phyloP scores from a whole-genome alignment of 2,329 filamentous ascomycete species.

The Decorospora gaudefroyi region DNA sequence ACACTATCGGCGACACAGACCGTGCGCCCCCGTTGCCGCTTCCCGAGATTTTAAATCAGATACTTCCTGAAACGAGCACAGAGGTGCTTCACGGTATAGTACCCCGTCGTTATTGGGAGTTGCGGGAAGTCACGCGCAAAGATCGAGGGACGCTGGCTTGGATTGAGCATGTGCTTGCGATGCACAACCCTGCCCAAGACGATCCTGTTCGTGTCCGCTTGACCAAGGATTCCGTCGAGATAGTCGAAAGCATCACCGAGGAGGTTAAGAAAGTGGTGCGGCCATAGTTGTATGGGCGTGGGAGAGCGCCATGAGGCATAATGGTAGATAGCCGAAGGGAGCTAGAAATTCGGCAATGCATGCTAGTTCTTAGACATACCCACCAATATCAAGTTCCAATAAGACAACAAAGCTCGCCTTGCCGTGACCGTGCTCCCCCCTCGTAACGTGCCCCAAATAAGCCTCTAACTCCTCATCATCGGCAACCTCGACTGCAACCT shows the following conservation, averaged over 20 bases:
- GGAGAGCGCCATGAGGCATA: no score
- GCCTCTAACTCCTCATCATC: conserved; percentile 72
- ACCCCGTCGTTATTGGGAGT: background rate
- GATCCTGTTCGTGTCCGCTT: no score
- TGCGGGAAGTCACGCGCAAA: background rate
- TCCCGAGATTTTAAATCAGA: background rate
- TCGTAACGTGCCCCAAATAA: conserved; percentile 66
- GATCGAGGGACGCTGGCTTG: background rate
- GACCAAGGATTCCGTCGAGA: no score
- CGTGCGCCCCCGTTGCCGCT: background rate
- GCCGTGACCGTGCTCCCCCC: conserved; percentile 43
- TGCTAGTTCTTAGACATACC: no score
- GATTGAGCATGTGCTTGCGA: no score
- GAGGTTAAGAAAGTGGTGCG: no score
- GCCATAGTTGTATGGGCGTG: no score
- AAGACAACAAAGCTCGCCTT: conserved; percentile 60
- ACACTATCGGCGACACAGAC: background rate
- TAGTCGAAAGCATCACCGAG: no score
- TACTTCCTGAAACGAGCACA: background rate
- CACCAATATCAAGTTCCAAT: no score
- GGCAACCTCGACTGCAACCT: conserved; percentile 68
- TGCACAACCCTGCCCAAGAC: no score
- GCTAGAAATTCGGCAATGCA: no score
- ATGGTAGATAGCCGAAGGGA: no score
- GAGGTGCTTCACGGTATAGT: background rate